phyloP scores from a whole-genome alignment of 495 filamentous ascomycete species.

The Tuber brumale region DNA sequence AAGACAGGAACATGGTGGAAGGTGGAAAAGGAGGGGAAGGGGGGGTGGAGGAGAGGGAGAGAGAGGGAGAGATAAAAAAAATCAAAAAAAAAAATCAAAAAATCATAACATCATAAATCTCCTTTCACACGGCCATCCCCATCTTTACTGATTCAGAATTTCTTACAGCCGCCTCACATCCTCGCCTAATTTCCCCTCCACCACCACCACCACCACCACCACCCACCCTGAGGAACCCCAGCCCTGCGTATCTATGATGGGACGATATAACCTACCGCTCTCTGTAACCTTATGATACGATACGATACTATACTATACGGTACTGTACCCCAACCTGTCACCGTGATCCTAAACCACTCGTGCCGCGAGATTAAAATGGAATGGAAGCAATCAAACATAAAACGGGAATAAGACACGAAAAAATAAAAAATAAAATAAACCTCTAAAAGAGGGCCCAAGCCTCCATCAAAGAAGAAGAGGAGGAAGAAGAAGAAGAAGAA shows the following conservation, averaged over 20 bases:
- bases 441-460: neutral
- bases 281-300: neutral
- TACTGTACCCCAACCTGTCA: neutral
- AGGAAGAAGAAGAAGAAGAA: no score
- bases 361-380: neutral
- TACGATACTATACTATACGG: neutral
- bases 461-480: neutral
- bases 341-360: neutral
- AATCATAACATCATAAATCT: neutral
- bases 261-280: neutral
- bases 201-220: no score
- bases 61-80: no score
- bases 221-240: neutral
- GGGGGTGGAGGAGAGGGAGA: no score
- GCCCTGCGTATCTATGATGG: neutral
- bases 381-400: neutral
- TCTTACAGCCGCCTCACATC: neutral
- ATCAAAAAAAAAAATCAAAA: no score
- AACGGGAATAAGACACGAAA: neutral
- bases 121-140: neutral
- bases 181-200: neutral
- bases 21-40: no score
- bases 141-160: conserved; percentile 1
- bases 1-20: neutral
- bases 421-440: no score